These are phyloP conservation scores for Phyllosticta citribraziliensis DNA, from an alignment of 2,329 filamentous ascomycete species.

Conservation along the genomic window DNA sequence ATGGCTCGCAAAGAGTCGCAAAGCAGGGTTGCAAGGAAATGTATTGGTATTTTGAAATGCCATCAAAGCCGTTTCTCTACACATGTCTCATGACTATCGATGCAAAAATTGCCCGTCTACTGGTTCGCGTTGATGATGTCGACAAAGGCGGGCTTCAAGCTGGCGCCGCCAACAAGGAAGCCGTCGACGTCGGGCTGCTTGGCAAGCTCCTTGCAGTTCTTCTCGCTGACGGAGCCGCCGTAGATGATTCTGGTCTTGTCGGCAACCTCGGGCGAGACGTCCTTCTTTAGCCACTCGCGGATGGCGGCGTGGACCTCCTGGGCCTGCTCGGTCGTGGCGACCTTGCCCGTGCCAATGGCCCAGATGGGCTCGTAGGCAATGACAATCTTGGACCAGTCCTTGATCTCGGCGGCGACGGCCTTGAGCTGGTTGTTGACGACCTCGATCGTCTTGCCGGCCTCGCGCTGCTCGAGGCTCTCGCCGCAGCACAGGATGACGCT, in stretches of 20 bases:
- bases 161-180: conserved; percentile 93
- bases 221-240: conserved; percentile 92
- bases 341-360: conserved; percentile 72
- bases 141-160: conserved; percentile 86
- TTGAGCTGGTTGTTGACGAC: conserved; percentile 78
- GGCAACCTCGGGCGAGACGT: conserved; percentile 66
- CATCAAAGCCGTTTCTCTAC: background rate
- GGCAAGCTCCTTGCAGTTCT: conserved; percentile 90
- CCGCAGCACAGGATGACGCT: conserved; percentile 95
- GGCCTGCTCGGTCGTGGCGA: conserved; percentile 33
- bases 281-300: conserved; percentile 69
- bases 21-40: background rate
- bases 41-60: conserved; percentile 3
- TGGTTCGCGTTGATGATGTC: conserved; percentile 57
- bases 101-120: conserved; percentile 1
- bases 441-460: conserved; percentile 73
- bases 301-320: conserved; percentile 58
- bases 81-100: background rate
- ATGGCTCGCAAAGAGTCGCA: background rate
- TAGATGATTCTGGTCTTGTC: conserved; percentile 92
- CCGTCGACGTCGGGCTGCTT: conserved; percentile 95
- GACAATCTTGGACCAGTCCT: conserved; percentile 90
- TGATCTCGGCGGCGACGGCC: conserved; percentile 67
- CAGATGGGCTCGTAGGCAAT: conserved; percentile 99
- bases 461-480: conserved; percentile 87